Evolutionary conservation across 192 early-diverging fungal genomes (phyloP).

Genomic region (Rhizophagus prolifer): DNA sequence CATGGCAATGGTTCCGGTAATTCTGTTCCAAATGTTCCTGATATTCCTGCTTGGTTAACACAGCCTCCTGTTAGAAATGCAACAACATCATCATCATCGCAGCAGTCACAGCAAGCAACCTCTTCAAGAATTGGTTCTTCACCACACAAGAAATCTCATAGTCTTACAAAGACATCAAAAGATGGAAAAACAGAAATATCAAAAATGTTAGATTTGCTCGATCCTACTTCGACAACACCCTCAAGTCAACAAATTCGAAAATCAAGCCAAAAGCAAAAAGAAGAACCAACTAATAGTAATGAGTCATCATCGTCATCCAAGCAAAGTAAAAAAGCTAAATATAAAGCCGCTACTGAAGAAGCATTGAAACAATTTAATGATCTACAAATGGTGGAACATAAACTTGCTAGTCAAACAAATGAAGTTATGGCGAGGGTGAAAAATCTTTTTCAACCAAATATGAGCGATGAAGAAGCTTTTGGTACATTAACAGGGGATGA

Average conservation of each 20-base stretch:
- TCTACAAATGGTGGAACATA: constrained; percentile 10
- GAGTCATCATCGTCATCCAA: neutral
- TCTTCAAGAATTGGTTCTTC: neutral
- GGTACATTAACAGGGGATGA: neutral
- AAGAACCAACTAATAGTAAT: neutral
- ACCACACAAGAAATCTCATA: neutral
- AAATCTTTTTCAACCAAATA: constrained; percentile 5
- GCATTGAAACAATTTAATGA: constrained; percentile 23
- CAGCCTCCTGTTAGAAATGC: constrained; percentile 4
- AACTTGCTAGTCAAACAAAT: constrained; percentile 21
- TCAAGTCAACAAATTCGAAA: neutral
- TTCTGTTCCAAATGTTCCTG: neutral
- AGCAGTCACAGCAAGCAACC: neutral
- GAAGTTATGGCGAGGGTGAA: constrained; percentile 16
- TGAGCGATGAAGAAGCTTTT: constrained; percentile 15
- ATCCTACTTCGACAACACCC: neutral
- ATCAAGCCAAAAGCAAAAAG: neutral
- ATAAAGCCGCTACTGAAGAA: constrained; percentile 16
- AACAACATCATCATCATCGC: neutral
- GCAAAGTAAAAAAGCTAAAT: constrained; percentile 16
- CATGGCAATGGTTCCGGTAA: neutral
- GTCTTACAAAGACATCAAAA: neutral
- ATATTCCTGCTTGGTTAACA: neutral
- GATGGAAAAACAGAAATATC: neutral
- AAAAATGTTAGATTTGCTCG: neutral